Base-by-base conservation (phyloP, 2,329 filamentous ascomycete genomes). In the Cladophialophora chaetospira region DNA sequence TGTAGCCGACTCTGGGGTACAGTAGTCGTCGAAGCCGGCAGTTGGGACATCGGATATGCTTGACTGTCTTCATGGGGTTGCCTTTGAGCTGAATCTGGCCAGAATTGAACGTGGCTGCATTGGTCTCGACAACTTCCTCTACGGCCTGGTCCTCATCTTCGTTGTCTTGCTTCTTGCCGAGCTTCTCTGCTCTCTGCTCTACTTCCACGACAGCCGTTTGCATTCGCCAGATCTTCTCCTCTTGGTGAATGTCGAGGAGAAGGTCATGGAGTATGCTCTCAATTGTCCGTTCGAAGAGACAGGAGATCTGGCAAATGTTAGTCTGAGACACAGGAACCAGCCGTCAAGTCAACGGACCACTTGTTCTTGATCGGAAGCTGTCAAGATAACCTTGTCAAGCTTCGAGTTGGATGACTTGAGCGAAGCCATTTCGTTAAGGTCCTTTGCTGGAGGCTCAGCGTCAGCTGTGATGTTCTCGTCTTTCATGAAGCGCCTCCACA, bases 221-320 rank as follows among this genome's bases (percentile, higher is more conserved):
- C 79, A 82, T 82, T 55, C 83, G 79, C 38, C 83, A 77, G 58
- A 81, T 72, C 71, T 85, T 85, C 69, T 86, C 83, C 55, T 81
- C 75, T 60, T 81, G 81, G 67, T 86, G 83, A 28, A 78, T 79
- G 61, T 81, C 77, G 26, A 83, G 73, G 52, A 83, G 79, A 21
- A 83, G 77, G 64, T 82, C 79, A 69, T 84, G 80, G 63, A 86
- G 79, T 63, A 85, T 82, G 65, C 81, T 84, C 65, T 82, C 77
- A 40, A 86, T 74, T 19, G 77, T 77, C 58, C 83, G 80, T 58
- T 85, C 80, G 64, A 86, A 71, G 52, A 86, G 78, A 33, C 75
- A 73, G 5, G 51, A 25, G 10, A 66, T 61, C 62, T 64, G 38
- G 13, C 10, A 10, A 2, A 25, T 29, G 50, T 62, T 48, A 62